Base-by-base conservation (phyloP, 75 land plant species). In the Azolla pinnata region DNA sequence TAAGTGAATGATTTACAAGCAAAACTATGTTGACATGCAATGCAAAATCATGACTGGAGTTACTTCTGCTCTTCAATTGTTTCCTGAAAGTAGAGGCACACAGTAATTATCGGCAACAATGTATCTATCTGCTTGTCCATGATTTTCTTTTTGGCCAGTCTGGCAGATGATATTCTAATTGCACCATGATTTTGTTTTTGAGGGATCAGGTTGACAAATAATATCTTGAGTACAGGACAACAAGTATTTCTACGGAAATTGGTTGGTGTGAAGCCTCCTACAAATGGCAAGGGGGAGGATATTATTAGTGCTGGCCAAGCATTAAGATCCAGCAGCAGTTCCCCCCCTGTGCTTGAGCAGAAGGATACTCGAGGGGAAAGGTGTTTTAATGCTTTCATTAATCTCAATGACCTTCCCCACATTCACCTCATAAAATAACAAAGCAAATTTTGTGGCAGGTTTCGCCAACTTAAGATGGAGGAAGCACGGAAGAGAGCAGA, bases 191-290 rank as follows among this genome's bases (percentile, higher is more conserved):
- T 71, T 21, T 42, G n/a, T n/a, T n/a, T n/a, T n/a, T n/a, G n/a
- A n/a, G n/a, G n/a, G n/a, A n/a, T n/a, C n/a, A 93, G 98, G 98
- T 70, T 95, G n/a, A 90, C 97, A 52, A 95, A 90, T 74, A 95
- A 95, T 61, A 66, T 90, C 31, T 50, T 95, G 56, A 90, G 99
- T 68, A 90, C 97, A 29, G 86, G 73, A 24, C 99, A 89, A 54
- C 99, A 95, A 70, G 77, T 90, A 48, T 95, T 80, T 79, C 68
- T 95, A 45, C 82, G 79, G 46, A 86, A 83, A 61, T 34, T 77
- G 17, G 87, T 90, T 33, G 90, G 90, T 64, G 98, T 90, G 19
- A 77, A 83, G 57, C 69, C 73, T 60, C 69, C 69, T 0, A 69
- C 65, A 5, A 55, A 18, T 18, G 46, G 71, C 33, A 61, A 68